Percentiles rank a stretch among this genome's conserved stretches.
Conservation (phyloP, 192 early-diverging fungal species). For the Irineochytrium annulatum region DNA sequence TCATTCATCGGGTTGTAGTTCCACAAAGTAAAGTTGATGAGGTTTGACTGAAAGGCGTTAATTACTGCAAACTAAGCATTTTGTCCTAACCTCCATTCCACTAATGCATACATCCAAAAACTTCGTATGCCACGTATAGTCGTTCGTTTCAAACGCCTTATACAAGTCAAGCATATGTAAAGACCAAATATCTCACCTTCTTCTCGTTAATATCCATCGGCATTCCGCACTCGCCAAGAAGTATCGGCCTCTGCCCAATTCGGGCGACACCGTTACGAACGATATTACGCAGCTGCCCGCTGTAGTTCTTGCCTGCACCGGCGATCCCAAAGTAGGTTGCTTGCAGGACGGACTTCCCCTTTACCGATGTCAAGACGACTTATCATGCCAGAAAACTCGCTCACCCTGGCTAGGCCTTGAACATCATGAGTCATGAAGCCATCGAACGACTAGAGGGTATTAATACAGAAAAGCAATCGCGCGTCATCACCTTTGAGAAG, state of each 20-base stretch:
- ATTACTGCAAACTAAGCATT: neutral
- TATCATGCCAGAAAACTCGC: neutral
- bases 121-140: slow-evolving; percentile 66
- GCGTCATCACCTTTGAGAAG: slow-evolving; percentile 42
- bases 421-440: slow-evolving; percentile 78
- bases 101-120: slow-evolving; percentile 75
- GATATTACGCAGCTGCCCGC: slow-evolving; percentile 66
- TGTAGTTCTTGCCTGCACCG: slow-evolving; percentile 74
- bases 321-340: slow-evolving; percentile 76
- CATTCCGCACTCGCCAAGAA: slow-evolving; percentile 80
- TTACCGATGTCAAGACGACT: neutral
- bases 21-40: slow-evolving; percentile 82
- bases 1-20: slow-evolving; percentile 82
- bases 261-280: slow-evolving; percentile 48
- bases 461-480: neutral
- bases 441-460: slow-evolving; percentile 55
- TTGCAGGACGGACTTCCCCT: slow-evolving; percentile 68
- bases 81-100: slow-evolving; percentile 56
- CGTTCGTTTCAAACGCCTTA: slow-evolving; percentile 62
- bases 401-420: slow-evolving; percentile 64
- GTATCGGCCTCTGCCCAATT: slow-evolving; percentile 61
- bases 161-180: neutral
- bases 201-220: slow-evolving; percentile 84
- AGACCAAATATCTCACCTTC: slow-evolving; percentile 4
- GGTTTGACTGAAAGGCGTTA: slow-evolving; percentile 38